Evolutionary conservation across 2,329 filamentous ascomycete genomes (phyloP).

Genomic region (Ceratocystis albifundus): DNA sequence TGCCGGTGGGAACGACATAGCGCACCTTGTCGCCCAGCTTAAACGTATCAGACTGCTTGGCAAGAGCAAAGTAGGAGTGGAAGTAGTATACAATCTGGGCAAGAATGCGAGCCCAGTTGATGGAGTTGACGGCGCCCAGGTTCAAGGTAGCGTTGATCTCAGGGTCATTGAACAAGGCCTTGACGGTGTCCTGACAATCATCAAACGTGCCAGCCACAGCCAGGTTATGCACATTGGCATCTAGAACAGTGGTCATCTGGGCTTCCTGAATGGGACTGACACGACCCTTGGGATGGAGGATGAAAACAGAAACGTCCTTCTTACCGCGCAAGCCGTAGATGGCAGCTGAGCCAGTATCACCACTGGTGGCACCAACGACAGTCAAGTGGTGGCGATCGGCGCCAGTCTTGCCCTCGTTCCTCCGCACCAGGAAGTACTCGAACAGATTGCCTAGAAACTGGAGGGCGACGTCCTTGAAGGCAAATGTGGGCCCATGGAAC

Average conservation of each 20-base stretch:
- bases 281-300: conserved; percentile 82
- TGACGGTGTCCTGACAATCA: conserved; percentile 95
- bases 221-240: conserved; percentile 85
- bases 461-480: conserved; percentile 80
- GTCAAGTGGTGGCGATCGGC: conserved; percentile 64
- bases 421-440: conserved; percentile 69
- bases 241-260: conserved; percentile 91
- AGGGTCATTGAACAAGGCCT: conserved; percentile 77
- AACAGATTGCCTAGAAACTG: conserved; percentile 96
- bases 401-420: conserved; percentile 57
- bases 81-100: conserved; percentile 98
- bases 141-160: conserved; percentile 72
- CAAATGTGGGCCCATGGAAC: conserved; percentile 90
- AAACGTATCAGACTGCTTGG: conserved; percentile 47
- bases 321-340: conserved; percentile 92
- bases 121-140: conserved; percentile 88
- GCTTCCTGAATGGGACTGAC: conserved; percentile 87
- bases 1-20: conserved; percentile 86
- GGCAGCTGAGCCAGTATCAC: conserved; percentile 84
- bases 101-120: conserved; percentile 91
- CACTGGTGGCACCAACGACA: conserved; percentile 75
- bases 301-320: conserved; percentile 94
- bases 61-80: conserved; percentile 78
- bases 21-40: conserved; percentile 58
- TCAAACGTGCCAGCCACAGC: conserved; percentile 86